Evolutionary conservation across 495 filamentous ascomycete species (phyloP).

Genomic region (Lindgomyces ingoldianus): DNA sequence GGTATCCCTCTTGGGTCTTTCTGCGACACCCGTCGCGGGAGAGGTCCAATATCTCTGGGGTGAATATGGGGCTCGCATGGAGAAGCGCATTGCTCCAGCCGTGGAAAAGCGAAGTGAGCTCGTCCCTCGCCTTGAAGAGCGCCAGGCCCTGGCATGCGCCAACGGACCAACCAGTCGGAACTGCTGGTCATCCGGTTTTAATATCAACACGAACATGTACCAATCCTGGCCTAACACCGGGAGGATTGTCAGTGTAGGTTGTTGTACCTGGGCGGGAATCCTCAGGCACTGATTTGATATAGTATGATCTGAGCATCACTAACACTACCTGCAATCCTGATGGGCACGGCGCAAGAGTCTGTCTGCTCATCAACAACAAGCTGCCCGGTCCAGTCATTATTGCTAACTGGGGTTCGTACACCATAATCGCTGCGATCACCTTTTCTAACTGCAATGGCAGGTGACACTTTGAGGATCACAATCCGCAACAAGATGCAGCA

Average conservation of each 20-base stretch:
- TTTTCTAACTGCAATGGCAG: slow-evolving; percentile 19
- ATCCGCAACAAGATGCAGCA: slow-evolving; percentile 41
- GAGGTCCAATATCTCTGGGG: slow-evolving; percentile 5
- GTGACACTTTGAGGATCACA: slow-evolving; percentile 42
- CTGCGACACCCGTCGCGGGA: slow-evolving; percentile 7
- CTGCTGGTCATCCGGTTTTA: slow-evolving; percentile 36
- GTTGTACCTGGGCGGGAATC: background rate
- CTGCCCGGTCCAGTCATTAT: slow-evolving; percentile 41
- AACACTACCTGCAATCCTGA: slow-evolving; percentile 40
- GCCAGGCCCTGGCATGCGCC: slow-evolving; percentile 23
- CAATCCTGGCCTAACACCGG: slow-evolving; percentile 36
- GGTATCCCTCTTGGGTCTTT: slow-evolving; percentile 19
- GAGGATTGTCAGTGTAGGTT: slow-evolving; percentile 18
- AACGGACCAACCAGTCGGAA: slow-evolving; percentile 31
- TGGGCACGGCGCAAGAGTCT: slow-evolving; percentile 21
- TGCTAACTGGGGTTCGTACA: slow-evolving; percentile 39
- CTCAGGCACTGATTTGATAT: background rate
- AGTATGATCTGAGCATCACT: slow-evolving; percentile 32
- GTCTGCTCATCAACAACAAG: slow-evolving; percentile 40
- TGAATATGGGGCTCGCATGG: background rate
- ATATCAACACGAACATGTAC: slow-evolving; percentile 35
- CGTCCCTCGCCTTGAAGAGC: slow-evolving; percentile 4
- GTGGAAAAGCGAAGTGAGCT: background rate
- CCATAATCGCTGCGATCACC: background rate
- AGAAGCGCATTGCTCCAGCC: background rate